Evolutionary conservation across 2,329 filamentous ascomycete genomes (phyloP).

Genomic region (Myriosclerotinia curreyana): DNA sequence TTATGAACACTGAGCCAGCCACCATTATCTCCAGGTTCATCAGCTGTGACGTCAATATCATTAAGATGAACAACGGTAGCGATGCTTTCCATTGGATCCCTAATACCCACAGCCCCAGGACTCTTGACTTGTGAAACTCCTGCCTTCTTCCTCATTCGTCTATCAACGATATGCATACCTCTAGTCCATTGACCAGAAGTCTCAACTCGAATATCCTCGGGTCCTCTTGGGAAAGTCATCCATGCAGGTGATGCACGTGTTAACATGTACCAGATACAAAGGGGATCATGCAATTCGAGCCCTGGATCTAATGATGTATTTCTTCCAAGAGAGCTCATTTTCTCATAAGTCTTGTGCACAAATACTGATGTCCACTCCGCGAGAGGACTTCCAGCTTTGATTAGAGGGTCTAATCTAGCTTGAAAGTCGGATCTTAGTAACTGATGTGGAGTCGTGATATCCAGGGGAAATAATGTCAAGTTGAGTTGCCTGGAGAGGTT

Average conservation of each 20-base stretch:
- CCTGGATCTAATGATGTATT: constrained; percentile 51
- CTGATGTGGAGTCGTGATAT: constrained; percentile 71
- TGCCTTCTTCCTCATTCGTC: constrained; percentile 57
- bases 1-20: constrained; percentile 71
- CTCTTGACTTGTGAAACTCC: constrained; percentile 40
- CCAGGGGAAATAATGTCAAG: constrained; percentile 70
- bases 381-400: constrained; percentile 65
- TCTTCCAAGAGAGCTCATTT: constrained; percentile 62
- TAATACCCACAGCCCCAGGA: constrained; percentile 38
- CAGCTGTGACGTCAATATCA: constrained; percentile 48
- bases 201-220: constrained; percentile 85
- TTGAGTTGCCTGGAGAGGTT: constrained; percentile 61
- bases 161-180: constrained; percentile 85
- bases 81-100: constrained; percentile 39
- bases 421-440: constrained; percentile 60
- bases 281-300: constrained; percentile 70
- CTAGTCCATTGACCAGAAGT: constrained; percentile 91
- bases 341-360: constrained; percentile 65
- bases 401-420: constrained; percentile 51
- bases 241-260: constrained; percentile 57
- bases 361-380: constrained; percentile 72
- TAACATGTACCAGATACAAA: constrained; percentile 76
- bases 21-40: constrained; percentile 66
- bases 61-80: constrained; percentile 38
- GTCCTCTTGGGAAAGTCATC: constrained; percentile 52